Conservation (phyloP, 2,329 filamentous ascomycete genomes). For the Sarocladium kiliense region DNA sequence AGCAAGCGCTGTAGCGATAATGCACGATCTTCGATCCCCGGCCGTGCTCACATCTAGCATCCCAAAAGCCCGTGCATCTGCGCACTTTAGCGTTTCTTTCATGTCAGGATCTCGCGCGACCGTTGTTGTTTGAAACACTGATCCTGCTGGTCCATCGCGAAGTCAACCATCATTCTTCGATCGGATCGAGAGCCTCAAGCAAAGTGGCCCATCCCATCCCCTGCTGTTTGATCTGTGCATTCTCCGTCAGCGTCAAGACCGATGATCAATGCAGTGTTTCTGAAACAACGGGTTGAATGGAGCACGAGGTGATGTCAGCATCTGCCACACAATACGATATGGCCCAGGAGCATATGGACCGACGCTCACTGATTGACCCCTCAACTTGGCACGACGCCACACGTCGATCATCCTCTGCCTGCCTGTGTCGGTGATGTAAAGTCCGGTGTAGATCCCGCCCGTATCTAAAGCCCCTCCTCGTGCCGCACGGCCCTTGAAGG, state of each 20-base stretch:
- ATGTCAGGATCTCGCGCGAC: not conserved
- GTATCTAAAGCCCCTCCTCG: not conserved
- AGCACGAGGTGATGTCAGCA: slow-evolving; percentile 2
- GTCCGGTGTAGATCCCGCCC: not conserved
- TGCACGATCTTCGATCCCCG: not conserved
- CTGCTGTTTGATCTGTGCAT: not conserved
- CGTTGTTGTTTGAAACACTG: not conserved
- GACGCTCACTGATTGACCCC: too few species aligned
- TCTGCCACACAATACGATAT: not conserved
- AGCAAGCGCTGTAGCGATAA: not conserved
- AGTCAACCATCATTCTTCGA: not conserved
- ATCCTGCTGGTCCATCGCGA: not conserved
- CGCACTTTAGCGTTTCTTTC: not conserved
- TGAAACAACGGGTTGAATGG: not conserved
- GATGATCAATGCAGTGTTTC: not conserved
- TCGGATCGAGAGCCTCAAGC: not conserved
- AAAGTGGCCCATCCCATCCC: too few species aligned
- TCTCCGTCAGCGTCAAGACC: not conserved
- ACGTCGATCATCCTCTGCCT: not conserved
- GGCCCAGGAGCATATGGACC: too few species aligned
- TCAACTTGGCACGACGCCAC: not conserved
- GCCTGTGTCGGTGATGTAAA: not conserved
- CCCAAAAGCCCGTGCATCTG: not conserved
- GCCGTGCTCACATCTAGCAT: not conserved
- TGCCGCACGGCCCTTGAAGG: not conserved